Evolutionary conservation across 2,329 filamentous ascomycete genomes (phyloP).

Genomic region (Ceratocystis albifundus): DNA sequence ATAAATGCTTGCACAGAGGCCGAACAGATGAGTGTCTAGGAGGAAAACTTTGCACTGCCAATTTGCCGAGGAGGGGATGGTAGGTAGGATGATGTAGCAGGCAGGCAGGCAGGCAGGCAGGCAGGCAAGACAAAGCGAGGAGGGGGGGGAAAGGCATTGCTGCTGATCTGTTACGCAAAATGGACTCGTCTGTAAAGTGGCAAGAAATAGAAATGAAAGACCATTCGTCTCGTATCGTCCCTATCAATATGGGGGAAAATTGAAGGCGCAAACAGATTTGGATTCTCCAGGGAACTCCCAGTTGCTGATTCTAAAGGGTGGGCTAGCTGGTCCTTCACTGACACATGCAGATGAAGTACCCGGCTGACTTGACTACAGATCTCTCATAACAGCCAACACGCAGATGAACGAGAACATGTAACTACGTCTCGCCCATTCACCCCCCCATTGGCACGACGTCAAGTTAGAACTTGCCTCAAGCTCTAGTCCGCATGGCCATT

Average conservation of each 20-base stretch:
- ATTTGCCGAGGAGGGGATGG: neutral
- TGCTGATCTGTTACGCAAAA: constrained; percentile 10
- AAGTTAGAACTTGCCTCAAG: neutral
- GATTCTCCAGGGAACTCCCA: neutral
- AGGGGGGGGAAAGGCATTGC: too few relatives aligned
- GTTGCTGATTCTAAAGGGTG: neutral
- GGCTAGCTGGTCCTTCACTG: neutral
- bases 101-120: too few relatives aligned
- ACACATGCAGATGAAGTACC: neutral
- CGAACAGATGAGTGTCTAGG: neutral
- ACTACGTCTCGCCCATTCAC: neutral
- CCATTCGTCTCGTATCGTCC: neutral
- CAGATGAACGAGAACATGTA: neutral
- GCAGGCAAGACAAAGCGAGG: neutral
- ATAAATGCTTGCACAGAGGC: neutral
- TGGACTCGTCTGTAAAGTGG: neutral
- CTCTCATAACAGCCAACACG: too few relatives aligned
- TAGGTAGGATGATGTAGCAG: too few relatives aligned
- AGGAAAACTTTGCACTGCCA: constrained; percentile 1
- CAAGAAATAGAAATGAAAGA: neutral
- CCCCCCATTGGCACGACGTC: too few relatives aligned
- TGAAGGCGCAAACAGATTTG: neutral
- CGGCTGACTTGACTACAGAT: too few relatives aligned
- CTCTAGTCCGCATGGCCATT: neutral
- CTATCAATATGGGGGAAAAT: neutral